Conservation (phyloP, 768 basidiomycete species). For the Boletus vinaceobasis region DNA sequence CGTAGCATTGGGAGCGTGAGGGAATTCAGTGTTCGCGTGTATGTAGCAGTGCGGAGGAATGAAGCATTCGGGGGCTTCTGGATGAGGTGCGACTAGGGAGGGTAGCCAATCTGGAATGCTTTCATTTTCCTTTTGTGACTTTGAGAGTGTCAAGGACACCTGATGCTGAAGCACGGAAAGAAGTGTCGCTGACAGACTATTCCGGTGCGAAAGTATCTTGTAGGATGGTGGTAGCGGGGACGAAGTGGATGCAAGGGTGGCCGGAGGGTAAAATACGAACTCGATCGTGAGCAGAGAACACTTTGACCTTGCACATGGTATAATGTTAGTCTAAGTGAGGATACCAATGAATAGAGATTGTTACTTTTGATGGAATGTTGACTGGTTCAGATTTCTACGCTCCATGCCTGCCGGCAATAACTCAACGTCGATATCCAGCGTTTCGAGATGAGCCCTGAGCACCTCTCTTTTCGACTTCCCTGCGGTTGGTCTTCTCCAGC, state of each 20-base stretch:
- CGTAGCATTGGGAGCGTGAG: slow-evolving; percentile 26
- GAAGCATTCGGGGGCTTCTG: slow-evolving; percentile 56
- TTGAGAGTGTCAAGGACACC: slow-evolving; percentile 26
- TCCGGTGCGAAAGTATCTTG: slow-evolving; percentile 62
- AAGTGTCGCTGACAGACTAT: slow-evolving; percentile 47
- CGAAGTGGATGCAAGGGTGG: slow-evolving; percentile 41
- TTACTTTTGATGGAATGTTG: slow-evolving; percentile 79
- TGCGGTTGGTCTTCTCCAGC: slow-evolving; percentile 30
- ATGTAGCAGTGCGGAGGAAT: slow-evolving; percentile 59
- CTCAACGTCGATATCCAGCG: slow-evolving; percentile 69
- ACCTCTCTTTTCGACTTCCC: slow-evolving; percentile 57
- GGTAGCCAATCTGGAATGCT: slow-evolving; percentile 54
- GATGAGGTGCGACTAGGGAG: slow-evolving; percentile 48
- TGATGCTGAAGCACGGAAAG: slow-evolving; percentile 47
- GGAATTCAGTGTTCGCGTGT: slow-evolving; percentile 38
- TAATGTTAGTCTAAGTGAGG: slow-evolving; percentile 12
- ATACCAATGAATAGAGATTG: slow-evolving; percentile 25
- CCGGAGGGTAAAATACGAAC: slow-evolving; percentile 61
- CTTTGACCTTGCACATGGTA: slow-evolving; percentile 49
- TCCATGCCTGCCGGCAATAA: slow-evolving; percentile 83
- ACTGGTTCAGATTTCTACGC: slow-evolving; percentile 71
- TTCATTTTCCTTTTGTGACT: slow-evolving; percentile 45
- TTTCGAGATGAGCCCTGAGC: slow-evolving; percentile 65
- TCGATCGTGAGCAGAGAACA: slow-evolving; percentile 70
- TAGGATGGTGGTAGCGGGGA: slow-evolving; percentile 38